Evolutionary conservation across 1,284 basidiomycete genomes (phyloP).

Genomic region (Malassezia pachydermatis): DNA sequence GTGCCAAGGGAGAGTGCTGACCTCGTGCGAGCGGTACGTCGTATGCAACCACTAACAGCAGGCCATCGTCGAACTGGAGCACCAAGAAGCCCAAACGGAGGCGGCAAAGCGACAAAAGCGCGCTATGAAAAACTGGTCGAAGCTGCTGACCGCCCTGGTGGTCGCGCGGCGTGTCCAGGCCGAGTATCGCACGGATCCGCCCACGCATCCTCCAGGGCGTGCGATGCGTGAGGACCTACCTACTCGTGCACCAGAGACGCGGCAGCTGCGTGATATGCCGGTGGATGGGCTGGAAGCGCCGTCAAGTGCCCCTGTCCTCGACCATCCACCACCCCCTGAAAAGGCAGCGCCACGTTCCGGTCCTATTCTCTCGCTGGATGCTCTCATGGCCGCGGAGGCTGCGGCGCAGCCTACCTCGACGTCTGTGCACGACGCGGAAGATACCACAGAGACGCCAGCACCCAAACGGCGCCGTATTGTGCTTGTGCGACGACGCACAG

Average conservation of each 20-base stretch:
- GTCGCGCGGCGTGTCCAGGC: slow-evolving; percentile 71
- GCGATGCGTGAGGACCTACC: neutral
- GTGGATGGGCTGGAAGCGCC: neutral
- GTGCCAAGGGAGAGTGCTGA: slow-evolving; percentile 76
- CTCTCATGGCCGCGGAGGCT: slow-evolving; percentile 5
- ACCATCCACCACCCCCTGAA: neutral
- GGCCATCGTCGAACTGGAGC: neutral
- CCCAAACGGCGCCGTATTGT: slow-evolving; percentile 13
- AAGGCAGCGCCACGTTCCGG: neutral
- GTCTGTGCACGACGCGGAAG: neutral
- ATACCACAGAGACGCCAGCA: neutral
- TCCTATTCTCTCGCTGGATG: slow-evolving; percentile 11
- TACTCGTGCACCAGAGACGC: neutral
- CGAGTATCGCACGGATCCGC: slow-evolving; percentile 55
- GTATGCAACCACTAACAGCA: slow-evolving; percentile 63
- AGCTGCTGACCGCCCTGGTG: slow-evolving; percentile 74
- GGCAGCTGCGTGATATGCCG: neutral
- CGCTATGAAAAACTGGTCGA: slow-evolving; percentile 75
- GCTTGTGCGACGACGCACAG: neutral
- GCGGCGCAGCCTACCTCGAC: neutral
- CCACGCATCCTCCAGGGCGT: neutral
- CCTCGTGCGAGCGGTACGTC: slow-evolving; percentile 72
- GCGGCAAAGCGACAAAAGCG: slow-evolving; percentile 66
- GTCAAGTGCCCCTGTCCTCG: neutral
- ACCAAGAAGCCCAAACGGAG: slow-evolving; percentile 48